Base-by-base conservation (phyloP, 306 rosid genomes). In the Macrotyloma uniflorum region DNA sequence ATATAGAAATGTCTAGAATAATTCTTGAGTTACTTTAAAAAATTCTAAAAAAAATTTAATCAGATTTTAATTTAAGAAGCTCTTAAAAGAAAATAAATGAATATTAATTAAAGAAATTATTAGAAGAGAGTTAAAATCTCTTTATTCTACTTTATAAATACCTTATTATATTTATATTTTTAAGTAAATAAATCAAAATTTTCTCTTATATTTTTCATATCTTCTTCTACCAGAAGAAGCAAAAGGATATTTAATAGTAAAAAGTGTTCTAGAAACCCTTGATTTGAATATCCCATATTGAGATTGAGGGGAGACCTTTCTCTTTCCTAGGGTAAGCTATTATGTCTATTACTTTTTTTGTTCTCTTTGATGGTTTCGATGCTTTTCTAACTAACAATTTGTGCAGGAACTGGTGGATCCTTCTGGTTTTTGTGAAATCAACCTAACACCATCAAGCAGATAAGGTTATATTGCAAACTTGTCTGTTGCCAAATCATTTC, bases 251-350 rank as follows among this genome's bases (percentile, higher is more conserved):
- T 32, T 86, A 1, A 76, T 88, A 62, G 8, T 93, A 45, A 85
- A 77, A 79, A 90, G 93, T 79, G 87, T 89, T 0, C 90, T 90
- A 38, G 96, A 92, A 80, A 93, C 96, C 40, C 93, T 93, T 69
- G 98, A 93, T 80, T 79, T 93, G 89, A 84, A 80, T 87, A 76
- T 83, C 62, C 84, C 83, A 53, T 83, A 85, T 84, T 58, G 88
- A 90, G 74, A 82, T 79, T 86, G 67, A 12, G 94, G 93, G 80
- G 96, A 90, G 86, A 88, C 84, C 43, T 89, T 86, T 86, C 96
- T 83, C 43, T 89, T 86, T 86, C 96, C 96, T 12, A 88, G 96
- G 91, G 97, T 93, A 86, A 30, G 19, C 8, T 33, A 53, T 32
- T 12, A 53, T 32, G 14, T 16, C 0, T 13, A 30, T 61, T 22